Evolutionary conservation across 257 asterid species (phyloP).

Genomic region (Solanum megistacrolobum): DNA sequence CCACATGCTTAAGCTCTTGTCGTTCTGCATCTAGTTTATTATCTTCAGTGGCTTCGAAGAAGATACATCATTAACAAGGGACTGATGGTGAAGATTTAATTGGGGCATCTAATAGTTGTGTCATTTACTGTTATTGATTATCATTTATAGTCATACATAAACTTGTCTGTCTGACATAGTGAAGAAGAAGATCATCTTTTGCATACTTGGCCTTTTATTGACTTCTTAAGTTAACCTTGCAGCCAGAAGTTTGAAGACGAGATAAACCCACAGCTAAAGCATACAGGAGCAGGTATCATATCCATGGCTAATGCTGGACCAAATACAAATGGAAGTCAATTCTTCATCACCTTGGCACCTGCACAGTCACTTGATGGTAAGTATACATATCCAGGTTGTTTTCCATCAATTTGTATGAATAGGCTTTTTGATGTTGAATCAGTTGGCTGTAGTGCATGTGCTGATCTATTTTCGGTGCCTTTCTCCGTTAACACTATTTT

Average conservation of each 20-base stretch:
- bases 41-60: neutral
- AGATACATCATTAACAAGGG: neutral
- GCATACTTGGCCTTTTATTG: neutral
- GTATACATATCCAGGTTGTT: neutral
- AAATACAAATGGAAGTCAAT: slow-evolving; percentile 96
- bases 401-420: neutral
- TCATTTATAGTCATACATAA: neutral
- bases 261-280: slow-evolving; percentile 72
- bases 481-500: neutral
- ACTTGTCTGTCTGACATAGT: neutral
- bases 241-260: slow-evolving; percentile 94
- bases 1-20: neutral
- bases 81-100: neutral
- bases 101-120: neutral
- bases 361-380: slow-evolving; percentile 91
- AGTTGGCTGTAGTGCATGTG: neutral
- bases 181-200: neutral
- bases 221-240: slow-evolving; percentile 11
- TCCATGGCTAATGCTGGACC: slow-evolving; percentile 99
- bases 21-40: neutral
- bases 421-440: neutral
- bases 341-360: slow-evolving; percentile 90
- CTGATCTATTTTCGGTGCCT: neutral
- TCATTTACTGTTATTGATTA: neutral
- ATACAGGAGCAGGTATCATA: slow-evolving; percentile 95